Base-by-base conservation (phyloP, 352 stramenopile species). In the Chrysophaeum taylorii region DNA sequence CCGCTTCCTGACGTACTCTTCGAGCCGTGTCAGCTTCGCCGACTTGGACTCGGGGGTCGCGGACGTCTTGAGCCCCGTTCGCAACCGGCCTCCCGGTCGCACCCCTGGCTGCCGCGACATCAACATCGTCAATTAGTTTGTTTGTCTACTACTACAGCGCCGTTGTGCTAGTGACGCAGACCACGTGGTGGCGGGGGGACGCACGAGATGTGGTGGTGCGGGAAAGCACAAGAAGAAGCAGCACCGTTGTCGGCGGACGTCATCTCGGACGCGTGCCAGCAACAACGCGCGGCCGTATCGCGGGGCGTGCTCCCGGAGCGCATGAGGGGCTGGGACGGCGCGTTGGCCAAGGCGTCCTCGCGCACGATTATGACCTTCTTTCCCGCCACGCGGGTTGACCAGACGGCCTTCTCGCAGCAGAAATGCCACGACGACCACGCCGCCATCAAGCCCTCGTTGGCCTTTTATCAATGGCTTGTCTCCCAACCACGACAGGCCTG, bases 1-100 rank as follows among this genome's bases (percentile, higher is more conserved):
- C 42, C 87, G 68, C 52, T 80, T 79, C 62, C 78, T 64, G 54
- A 88, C 72, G 64, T 82, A 87, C 50, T 84, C 75, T n/a, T 85
- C 63, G 27, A 84, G 72, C 48, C 66, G 72, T 23, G 76, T 71
- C n/a, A 70, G 41, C 54, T 72, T 72, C 16, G 60, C 36, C 38
- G 53, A 54, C 38, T 70, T 70, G 23, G 37, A 63, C 35, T 66
- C 33, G 57, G 57, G 14, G 50, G 7, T 62, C 7, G 1, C 25
- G 12, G 23, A 33, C 53, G 23, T 36, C 12, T 43, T 2, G 7
- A 21, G 23, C 60, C 31, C 61, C 18, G 41, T 45, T 35, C 50
- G 52, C 35, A 64, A 12, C 16, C 43, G 60, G 35, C 69, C 41
- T 7, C 36, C 67, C 14, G 67, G 36, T n/a, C n/a, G n/a, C n/a